Conservation (phyloP, 257 asterid species). For the Leptodermis oblonga region DNA sequence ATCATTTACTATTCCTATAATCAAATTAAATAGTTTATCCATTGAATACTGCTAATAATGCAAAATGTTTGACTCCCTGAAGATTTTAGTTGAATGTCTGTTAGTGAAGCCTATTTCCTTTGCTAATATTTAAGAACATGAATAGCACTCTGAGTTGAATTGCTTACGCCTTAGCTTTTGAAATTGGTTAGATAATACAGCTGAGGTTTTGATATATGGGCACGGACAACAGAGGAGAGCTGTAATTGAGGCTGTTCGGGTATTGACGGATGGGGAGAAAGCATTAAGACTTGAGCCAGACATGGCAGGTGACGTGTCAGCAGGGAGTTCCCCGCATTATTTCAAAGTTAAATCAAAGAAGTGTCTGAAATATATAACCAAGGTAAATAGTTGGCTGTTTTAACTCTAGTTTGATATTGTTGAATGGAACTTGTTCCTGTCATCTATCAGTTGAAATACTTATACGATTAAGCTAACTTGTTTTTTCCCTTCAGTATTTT, state of each 20-base stretch:
- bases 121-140: background rate
- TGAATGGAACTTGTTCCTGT: background rate
- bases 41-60: background rate
- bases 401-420: background rate
- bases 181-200: constrained; percentile 76
- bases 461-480: background rate
- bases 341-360: constrained; percentile 89
- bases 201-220: constrained; percentile 78
- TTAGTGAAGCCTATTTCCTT: background rate
- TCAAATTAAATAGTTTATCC: too few relatives aligned
- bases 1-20: too few relatives aligned
- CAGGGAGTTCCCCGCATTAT: constrained; percentile 53
- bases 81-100: background rate
- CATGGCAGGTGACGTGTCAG: constrained; percentile 38
- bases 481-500: background rate
- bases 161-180: constrained; percentile 24
- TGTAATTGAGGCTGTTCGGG: constrained; percentile 78
- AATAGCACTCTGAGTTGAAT: background rate
- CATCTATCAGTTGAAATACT: background rate
- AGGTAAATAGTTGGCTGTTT: constrained; percentile 37
- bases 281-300: constrained; percentile 31
- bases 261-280: constrained; percentile 62
- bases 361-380: constrained; percentile 85
- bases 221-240: constrained; percentile 97
- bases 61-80: background rate